Evolutionary conservation across 2,329 filamentous ascomycete species (phyloP), one percentile per base, ranked within the genome.

Genomic region (Ophidiomyces ophidiicola): DNA sequence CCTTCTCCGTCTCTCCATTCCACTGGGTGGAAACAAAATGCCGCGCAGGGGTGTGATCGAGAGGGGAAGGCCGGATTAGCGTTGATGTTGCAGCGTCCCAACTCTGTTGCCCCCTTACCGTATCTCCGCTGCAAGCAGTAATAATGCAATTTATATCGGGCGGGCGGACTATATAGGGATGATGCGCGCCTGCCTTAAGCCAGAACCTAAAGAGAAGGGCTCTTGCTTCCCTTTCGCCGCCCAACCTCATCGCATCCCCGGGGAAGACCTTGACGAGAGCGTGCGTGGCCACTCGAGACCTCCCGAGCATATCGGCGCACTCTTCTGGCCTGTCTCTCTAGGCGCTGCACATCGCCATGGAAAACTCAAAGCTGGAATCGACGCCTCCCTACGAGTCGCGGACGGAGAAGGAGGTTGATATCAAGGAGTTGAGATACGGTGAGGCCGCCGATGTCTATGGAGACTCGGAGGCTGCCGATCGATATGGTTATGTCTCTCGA

Each of bases 401-500:
- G 8, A 19, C 28, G 6, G 46, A 37, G 18, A 45, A 43, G 3
- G 49, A 48, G 2, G 35, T 51, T 6, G 54, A 54, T 25, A 44
- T 39, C 25, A 61, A 59, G 44, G 37, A 46, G 17, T 48, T 52
- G 23, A 50, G 47, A n/a, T 50, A 64, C 15, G 56, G 53, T 15
- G 70, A 73, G 52, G 70, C 69, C 28, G 63, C 63, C 29, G 71
- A 67, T 36, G 32, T 73, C 14, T 74, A 71, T 51, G 70, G 70
- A 32, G 63, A 71, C 46, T 49, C 68, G 26, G 56, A 66, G 38
- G 63, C 62, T 5, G 69, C 69, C 6, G 69, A 71, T 48, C 56
- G 68, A 45, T 67, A 64, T 51, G 67, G 68, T 25, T 71, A 71
- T 48, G 68, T 71, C 30, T 51, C 60, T 47, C 55, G 69, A 60